Evolutionary conservation across 345 rosid genomes (phyloP), one percentile per base, ranked within the genome.

Genomic region (Syzygium aromaticum): DNA sequence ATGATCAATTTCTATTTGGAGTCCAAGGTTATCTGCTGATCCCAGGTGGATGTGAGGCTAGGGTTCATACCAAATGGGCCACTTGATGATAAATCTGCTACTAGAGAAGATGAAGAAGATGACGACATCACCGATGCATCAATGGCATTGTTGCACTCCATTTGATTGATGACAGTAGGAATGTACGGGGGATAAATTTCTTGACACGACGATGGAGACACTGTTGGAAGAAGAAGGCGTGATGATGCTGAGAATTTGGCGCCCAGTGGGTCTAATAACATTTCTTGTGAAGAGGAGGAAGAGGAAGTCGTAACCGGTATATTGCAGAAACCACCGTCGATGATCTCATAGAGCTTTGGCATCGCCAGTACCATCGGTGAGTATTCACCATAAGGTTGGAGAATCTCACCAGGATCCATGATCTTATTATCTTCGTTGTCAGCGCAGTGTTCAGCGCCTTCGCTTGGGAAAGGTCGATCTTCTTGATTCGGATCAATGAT

Each of bases 261-360:
- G 6, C 82, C 82, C 13, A 73, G 82, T 73, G 82, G 27, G 49
- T 73, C 82, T 38, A 73, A 73, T 21, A 73, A 21, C 82, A 78
- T 56, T 63, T 84, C 90, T 61, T 86, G 80, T 27, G 92, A 87
- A 85, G 87, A 59, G 49, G 89, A 87, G 54, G 96, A 86, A 86
- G 85, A 30, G 52, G 86, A 89, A 43, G 82, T 59, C n/a, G 85
- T 89, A 87, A 27, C 90, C 93, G 82, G 82, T 73, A 73, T 19
- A 40, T 73, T 73, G 82, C 49, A 73, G 82, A 73, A 73, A 73
- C 27, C 7, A 21, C 82, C 15, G 11, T 73, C 82, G 7, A 73
- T 73, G 49, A 90, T 93, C 87, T 95, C 96, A 46, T 92, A 92
- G 25, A 91, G 90, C 89, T 93, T 93, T 3, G 95, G 92, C 92